Base-by-base conservation (phyloP, 257 asterid genomes). In the Paraleonurus japonicus region DNA sequence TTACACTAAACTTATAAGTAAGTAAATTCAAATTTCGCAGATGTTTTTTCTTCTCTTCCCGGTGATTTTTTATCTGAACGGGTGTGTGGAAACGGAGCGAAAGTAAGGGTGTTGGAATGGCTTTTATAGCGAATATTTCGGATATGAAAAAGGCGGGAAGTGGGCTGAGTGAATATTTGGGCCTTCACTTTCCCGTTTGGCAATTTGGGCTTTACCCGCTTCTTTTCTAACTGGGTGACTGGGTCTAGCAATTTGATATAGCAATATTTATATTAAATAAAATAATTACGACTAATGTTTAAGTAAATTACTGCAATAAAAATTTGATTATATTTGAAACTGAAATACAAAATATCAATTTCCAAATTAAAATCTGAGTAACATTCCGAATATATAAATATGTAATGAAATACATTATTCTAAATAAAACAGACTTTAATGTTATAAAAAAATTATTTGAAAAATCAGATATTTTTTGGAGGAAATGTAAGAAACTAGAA, bases 1-100 rank as follows among this genome's bases (percentile, higher is more conserved):
- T 70, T 73, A 39, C 9, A 62, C 16, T 48, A 20, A 61, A 27
- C 41, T 27, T 16, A 3, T 37, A 16, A 17, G 37, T 7, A 48
- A 32, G 54, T 23, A 63, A 10, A 33, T 63, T 69, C 57, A 43
- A 61, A 41, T 23, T 7, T 2, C 8, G 37, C 55, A 2, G 57
- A 61, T 43, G 16, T n/a, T 65, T 66, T 37, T 39, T 57, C 32
- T 12, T 6, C 59, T n/a, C 22, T 23, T 47, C 23, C 43, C n/a
- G 2, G 37, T 4, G 54, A 15, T 35, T 68, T 53, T 19, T 71
- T 6, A 60, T 59, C 47, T 16, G 62, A 35, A 30, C 12, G 60
- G 28, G 50, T 2, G 70, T 16, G 61, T 22, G 68, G 28, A 68
- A 69, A 69, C 57, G 77, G 80, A 77, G 80, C 54, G 75, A 74